phyloP scores from a whole-genome alignment of 108 stramenopile genomes.

The Heterococcus sp. region DNA sequence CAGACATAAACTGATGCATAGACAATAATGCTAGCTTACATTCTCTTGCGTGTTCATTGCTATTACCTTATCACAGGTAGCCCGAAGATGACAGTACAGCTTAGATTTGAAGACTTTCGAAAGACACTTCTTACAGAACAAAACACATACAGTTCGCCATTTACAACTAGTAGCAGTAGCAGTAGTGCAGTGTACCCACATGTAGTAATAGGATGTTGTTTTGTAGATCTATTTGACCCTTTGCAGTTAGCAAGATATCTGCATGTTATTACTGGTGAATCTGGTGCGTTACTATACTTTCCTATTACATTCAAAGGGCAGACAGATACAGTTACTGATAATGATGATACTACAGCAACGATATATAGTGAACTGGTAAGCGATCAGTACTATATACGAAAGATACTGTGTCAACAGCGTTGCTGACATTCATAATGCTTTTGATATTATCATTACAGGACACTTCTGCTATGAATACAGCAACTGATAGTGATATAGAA shows the following conservation, averaged over 20 bases:
- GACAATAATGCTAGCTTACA: not conserved
- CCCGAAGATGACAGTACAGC: too few species aligned
- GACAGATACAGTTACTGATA: not conserved
- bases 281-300: not conserved
- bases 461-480: too few species aligned
- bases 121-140: not conserved
- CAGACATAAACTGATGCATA: too few species aligned
- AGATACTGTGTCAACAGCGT: not conserved
- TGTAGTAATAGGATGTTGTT: conserved; percentile 24
- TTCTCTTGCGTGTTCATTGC: not conserved
- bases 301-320: not conserved
- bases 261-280: not conserved
- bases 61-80: not conserved
- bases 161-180: too few species aligned
- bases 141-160: not conserved
- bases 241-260: not conserved
- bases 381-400: not conserved
- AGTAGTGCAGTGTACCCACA: too few species aligned
- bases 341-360: not conserved
- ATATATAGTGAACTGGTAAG: not conserved
- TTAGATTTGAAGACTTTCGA: not conserved
- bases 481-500: too few species aligned
- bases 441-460: too few species aligned
- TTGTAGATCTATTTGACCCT: conserved; percentile 20
- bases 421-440: too few species aligned